Percentiles rank a stretch among this genome's conserved stretches.
Conservation (phyloP, 345 rosid species). For the Populus ilicifolia region DNA sequence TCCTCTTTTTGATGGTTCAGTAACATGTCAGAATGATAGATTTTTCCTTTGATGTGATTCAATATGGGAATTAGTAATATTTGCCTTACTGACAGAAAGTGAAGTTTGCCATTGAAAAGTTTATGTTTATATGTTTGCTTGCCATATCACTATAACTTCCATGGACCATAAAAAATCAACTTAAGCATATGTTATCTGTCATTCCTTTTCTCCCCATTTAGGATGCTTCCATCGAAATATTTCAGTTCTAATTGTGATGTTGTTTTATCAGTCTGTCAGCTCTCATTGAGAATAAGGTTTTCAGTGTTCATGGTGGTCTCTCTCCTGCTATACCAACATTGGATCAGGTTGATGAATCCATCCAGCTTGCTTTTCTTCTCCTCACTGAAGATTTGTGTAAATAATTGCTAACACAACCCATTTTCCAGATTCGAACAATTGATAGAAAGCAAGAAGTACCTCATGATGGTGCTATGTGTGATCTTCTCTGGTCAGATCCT, state of each 20-base stretch:
- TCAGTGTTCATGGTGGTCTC: slow-evolving; percentile 97
- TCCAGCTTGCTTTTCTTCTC: slow-evolving; percentile 13
- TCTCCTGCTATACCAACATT: slow-evolving; percentile 83
- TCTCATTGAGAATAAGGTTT: slow-evolving; percentile 84
- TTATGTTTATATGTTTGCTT: neutral
- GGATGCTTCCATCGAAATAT: neutral
- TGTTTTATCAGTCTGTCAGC: slow-evolving; percentile 71
- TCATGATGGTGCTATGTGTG: slow-evolving; percentile 99
- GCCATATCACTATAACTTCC: neutral
- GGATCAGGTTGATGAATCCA: slow-evolving; percentile 68
- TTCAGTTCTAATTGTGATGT: slow-evolving; percentile 2
- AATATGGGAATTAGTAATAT: neutral
- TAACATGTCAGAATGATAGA: neutral
- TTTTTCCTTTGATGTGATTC: neutral
- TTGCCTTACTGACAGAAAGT: neutral
- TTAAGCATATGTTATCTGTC: neutral
- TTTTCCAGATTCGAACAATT: slow-evolving; percentile 76
- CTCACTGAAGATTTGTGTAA: slow-evolving; percentile 7
- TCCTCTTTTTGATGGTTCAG: neutral
- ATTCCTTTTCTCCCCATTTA: neutral
- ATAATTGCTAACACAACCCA: slow-evolving; percentile 8
- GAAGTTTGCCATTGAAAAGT: neutral
- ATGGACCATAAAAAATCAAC: neutral
- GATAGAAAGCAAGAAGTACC: slow-evolving; percentile 99
- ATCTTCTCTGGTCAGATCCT: slow-evolving; percentile 98